A percentile compares a stretch with the other conserved stretches of the same genome.
These are phyloP conservation scores for Mycena filopes DNA, from an alignment of 768 basidiomycete genomes.

Conservation along the genomic window DNA sequence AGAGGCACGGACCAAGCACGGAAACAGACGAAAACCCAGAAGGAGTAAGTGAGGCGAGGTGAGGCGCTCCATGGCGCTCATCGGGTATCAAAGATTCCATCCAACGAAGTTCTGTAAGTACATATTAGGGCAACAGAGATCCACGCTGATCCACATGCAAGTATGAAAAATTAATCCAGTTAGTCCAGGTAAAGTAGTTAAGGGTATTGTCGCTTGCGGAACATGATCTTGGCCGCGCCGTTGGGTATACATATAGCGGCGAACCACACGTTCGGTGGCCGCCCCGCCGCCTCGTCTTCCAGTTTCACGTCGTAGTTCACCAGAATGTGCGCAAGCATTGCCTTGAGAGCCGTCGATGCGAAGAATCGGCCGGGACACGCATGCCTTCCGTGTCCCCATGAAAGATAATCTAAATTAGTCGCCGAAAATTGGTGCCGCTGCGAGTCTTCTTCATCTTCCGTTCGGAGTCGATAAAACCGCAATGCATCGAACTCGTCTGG, in stretches of 20 bases:
- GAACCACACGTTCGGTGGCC: slow-evolving; percentile 25
- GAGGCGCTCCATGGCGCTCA: no score
- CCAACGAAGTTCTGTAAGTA: no score
- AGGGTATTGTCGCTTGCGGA: slow-evolving; percentile 27
- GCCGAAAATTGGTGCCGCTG: slow-evolving; percentile 14
- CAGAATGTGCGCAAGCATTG: slow-evolving; percentile 24
- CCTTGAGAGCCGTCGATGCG: slow-evolving; percentile 18
- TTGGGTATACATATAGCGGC: slow-evolving; percentile 28
- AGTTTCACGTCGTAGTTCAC: slow-evolving; percentile 27
- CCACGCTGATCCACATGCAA: no score
- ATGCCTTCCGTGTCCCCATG: slow-evolving; percentile 28
- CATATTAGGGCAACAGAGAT: no score
- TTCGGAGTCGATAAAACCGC: slow-evolving; percentile 20
- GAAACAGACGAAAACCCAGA: no score
- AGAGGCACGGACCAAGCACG: no score
- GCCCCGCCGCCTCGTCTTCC: slow-evolving; percentile 34
- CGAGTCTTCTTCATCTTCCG: slow-evolving; percentile 14
- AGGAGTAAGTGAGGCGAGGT: no score
- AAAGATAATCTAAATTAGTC: slow-evolving; percentile 21
- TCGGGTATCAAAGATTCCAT: no score
- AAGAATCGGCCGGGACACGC: slow-evolving; percentile 42
- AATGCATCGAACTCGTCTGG: slow-evolving; percentile 25
- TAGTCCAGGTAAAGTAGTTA: no score
- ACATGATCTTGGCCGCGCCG: slow-evolving; percentile 21
- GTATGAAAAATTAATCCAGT: no score